Percentiles rank a stretch among this genome's conserved stretches.
phyloP scores from a whole-genome alignment of 768 basidiomycete genomes.

The Pleurotus ostreatus region DNA sequence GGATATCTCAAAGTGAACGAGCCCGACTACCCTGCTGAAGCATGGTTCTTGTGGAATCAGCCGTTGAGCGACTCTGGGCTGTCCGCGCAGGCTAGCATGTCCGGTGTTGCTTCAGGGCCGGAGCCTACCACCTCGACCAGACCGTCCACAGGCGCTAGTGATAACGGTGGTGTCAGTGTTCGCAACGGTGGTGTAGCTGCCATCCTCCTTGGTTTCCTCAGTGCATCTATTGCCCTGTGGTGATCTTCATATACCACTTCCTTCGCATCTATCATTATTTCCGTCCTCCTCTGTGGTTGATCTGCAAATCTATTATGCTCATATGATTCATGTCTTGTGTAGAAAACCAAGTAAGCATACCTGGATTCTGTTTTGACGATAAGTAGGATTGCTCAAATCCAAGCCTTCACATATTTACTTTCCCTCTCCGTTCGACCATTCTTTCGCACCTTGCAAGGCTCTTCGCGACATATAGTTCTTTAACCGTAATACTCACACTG shows the following conservation, averaged over 20 bases:
- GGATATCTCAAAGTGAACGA: slow-evolving; percentile 36
- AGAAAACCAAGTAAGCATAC: no score
- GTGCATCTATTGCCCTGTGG: background rate
- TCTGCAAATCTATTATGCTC: no score
- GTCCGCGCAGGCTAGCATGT: slow-evolving; percentile 16
- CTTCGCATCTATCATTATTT: no score
- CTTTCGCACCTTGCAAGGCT: no score
- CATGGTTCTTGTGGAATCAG: slow-evolving; percentile 53
- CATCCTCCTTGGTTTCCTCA: background rate
- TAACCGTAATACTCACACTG: no score
- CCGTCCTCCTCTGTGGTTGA: no score
- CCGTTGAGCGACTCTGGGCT: slow-evolving; percentile 31
- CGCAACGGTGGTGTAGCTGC: background rate
- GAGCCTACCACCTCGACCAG: slow-evolving; percentile 17
- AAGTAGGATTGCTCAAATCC: no score
- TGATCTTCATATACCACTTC: background rate
- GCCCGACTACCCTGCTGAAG: slow-evolving; percentile 36
- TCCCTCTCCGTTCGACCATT: no score
- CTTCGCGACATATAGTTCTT: no score
- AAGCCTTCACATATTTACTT: no score
- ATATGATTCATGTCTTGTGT: no score
- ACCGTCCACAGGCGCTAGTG: background rate
- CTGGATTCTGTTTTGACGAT: no score
- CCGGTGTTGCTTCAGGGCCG: background rate
- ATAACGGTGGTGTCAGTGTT: background rate